Conservation (phyloP, 2,329 filamentous ascomycete genomes). For the Fonsecaea pugnacius region DNA sequence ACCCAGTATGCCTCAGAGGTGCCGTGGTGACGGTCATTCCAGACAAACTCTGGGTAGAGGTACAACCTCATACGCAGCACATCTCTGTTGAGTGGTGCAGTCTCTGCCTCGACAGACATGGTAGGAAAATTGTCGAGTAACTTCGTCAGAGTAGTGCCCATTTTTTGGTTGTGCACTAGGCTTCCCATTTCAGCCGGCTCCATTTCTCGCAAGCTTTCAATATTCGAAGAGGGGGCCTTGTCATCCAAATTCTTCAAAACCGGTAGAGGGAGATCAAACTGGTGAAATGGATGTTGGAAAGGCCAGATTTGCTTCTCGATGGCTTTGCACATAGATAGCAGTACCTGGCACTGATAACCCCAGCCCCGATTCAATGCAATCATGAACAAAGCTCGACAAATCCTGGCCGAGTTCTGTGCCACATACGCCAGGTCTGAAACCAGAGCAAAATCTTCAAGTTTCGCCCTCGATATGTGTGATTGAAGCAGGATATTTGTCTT, state of each 20-base stretch:
- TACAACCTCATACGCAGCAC: conserved; percentile 88
- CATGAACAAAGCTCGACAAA: conserved; percentile 95
- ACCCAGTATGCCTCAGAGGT: conserved; percentile 97
- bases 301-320: conserved; percentile 97
- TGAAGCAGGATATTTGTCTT: conserved; percentile 97
- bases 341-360: conserved; percentile 91
- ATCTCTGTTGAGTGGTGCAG: conserved; percentile 91
- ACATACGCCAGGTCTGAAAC: conserved; percentile 93
- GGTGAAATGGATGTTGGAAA: conserved; percentile 90
- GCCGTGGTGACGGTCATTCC: conserved; percentile 93
- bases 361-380: conserved; percentile 92
- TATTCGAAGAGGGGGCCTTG: conserved; percentile 72
- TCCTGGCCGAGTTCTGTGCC: conserved; percentile 91
- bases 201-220: conserved; percentile 91
- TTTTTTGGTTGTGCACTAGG: conserved; percentile 86
- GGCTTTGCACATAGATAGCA: conserved; percentile 91
- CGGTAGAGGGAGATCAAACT: conserved; percentile 86
- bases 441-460: conserved; percentile 90
- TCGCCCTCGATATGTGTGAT: conserved; percentile 85
- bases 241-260: conserved; percentile 82
- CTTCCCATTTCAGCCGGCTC: conserved; percentile 85
- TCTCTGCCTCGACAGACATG: conserved; percentile 86
- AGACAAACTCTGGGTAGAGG: conserved; percentile 85
- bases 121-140: conserved; percentile 92
- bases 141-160: conserved; percentile 79